Base-by-base conservation (phyloP, 805 yeast genomes). In the Suhomyces sp. region DNA sequence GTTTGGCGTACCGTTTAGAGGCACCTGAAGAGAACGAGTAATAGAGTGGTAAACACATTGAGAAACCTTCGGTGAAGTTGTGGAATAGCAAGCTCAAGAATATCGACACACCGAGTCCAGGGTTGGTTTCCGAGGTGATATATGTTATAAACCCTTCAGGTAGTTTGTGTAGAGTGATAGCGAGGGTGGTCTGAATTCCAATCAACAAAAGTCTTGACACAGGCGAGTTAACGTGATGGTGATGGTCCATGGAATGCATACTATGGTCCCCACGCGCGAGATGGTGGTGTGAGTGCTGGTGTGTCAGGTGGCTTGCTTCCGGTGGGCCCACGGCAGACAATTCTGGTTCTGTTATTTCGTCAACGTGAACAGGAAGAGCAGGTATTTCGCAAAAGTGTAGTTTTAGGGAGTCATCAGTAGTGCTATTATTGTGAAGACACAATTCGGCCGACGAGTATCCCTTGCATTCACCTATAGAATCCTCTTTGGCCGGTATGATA, bases 111-210 rank as follows among this genome's bases (percentile, higher is more conserved):
- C 98, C 97, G 26, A 91, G 70, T 31, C 77, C 69, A 4, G 75
- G 73, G 54, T 78, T 71, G 1, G 87, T 83, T 62, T 87, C 88
- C 2, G 90, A 79, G 0, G 94, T 91, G 33, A 87, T 88, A 66
- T 82, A 93, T 46, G 96, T 87, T 51, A 93, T 84, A 63, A 93
- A 89, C 0, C 99, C 99, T 70, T 93, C 99, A 0, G 99, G 99
- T 24, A 93, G 77, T 66, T 94, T 92, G 71, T 93, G 99, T 27
- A 94, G 70, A 0, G 96, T 82, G 27, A 93, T 83, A 0, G 96
- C 98, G 48, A 92, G 67, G 6, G 92, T 84, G 0, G 98, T 93
- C 67, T 94, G 97, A 22, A 94, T 67, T 3, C 97, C 97, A 53
- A 93, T 90, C 5, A 96, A 82, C 9, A 93, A 70, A n/a, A 93